Evolutionary conservation across 106 monocot genomes (phyloP).

Genomic region (Ottelia alismoides): DNA sequence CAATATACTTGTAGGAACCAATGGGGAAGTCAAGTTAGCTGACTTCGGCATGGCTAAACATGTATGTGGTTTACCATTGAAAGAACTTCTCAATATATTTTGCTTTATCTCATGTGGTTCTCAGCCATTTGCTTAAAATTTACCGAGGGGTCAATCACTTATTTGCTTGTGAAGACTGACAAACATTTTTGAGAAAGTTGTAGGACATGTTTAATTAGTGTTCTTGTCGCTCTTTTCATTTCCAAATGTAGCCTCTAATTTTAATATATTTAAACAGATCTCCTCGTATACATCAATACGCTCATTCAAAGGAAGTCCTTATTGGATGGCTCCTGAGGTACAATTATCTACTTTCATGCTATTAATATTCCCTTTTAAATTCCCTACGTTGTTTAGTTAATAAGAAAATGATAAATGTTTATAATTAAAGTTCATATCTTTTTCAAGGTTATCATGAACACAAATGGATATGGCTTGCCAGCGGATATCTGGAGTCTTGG

Average conservation of each 20-base stretch:
- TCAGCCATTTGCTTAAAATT: background rate
- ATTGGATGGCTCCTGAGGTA: conserved; percentile 99
- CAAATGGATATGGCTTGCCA: conserved; percentile 66
- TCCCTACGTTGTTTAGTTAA: background rate
- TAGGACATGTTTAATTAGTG: background rate
- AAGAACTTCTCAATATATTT: background rate
- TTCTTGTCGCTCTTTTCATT: background rate
- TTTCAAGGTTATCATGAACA: conserved; percentile 80
- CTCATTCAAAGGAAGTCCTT: conserved; percentile 97
- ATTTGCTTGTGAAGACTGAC: background rate
- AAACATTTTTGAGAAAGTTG: background rate
- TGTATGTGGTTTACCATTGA: conserved; percentile 25
- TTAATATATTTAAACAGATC: conserved; percentile 38
- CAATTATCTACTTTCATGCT: background rate
- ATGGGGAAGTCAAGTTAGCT: conserved; percentile 89
- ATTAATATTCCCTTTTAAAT: too few relatives aligned
- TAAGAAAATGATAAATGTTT: background rate
- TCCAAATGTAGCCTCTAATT: background rate
- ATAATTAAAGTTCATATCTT: background rate
- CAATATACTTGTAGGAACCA: conserved; percentile 93
- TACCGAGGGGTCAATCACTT: background rate
- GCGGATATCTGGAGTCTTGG: conserved; percentile 99
- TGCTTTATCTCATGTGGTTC: too few relatives aligned
- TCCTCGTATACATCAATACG: conserved; percentile 63
- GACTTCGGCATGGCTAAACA: conserved; percentile 99